Evolutionary conservation across 2,329 filamentous ascomycete genomes (phyloP).

Genomic region (Passalora sequoiae): DNA sequence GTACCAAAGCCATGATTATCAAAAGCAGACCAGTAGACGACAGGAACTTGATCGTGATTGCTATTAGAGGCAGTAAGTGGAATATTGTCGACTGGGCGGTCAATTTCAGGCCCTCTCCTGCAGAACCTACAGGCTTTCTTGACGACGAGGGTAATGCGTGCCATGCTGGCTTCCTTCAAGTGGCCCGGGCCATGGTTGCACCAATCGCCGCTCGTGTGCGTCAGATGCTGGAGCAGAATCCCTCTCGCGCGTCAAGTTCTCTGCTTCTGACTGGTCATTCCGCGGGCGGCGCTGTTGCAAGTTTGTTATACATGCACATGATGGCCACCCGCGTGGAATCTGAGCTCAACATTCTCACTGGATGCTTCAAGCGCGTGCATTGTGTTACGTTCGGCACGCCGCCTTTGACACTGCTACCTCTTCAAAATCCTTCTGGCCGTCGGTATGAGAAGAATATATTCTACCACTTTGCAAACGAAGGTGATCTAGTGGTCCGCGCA

Average conservation of each 20-base stretch:
- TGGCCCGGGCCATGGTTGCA: constrained; percentile 67
- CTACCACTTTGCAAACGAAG: constrained; percentile 76
- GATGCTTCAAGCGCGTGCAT: constrained; percentile 71
- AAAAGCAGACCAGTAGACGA: constrained; percentile 75
- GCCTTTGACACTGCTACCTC: constrained; percentile 65
- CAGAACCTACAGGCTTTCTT: constrained; percentile 63
- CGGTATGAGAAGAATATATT: constrained; percentile 63
- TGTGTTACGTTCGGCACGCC: constrained; percentile 84
- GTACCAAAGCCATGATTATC: constrained; percentile 81
- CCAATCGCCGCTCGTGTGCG: constrained; percentile 68
- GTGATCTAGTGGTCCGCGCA: constrained; percentile 72
- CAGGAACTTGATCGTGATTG: constrained; percentile 74
- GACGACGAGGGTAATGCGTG: constrained; percentile 74
- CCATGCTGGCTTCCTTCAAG: constrained; percentile 73
- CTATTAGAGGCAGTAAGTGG: constrained; percentile 68
- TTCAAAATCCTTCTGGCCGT: constrained; percentile 51
- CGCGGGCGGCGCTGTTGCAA: constrained; percentile 77
- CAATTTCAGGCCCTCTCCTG: constrained; percentile 67
- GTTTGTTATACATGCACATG: constrained; percentile 78
- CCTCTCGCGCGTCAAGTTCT: constrained; percentile 59
- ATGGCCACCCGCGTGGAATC: constrained; percentile 57
- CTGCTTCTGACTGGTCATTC: constrained; percentile 82
- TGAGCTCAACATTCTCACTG: constrained; percentile 64
- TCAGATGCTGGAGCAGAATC: constrained; percentile 66
- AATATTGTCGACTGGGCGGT: constrained; percentile 83